A percentile compares a stretch with the other conserved stretches of the same genome.
phyloP scores from a whole-genome alignment of 306 rosid species.

The Vigna nakashimae region DNA sequence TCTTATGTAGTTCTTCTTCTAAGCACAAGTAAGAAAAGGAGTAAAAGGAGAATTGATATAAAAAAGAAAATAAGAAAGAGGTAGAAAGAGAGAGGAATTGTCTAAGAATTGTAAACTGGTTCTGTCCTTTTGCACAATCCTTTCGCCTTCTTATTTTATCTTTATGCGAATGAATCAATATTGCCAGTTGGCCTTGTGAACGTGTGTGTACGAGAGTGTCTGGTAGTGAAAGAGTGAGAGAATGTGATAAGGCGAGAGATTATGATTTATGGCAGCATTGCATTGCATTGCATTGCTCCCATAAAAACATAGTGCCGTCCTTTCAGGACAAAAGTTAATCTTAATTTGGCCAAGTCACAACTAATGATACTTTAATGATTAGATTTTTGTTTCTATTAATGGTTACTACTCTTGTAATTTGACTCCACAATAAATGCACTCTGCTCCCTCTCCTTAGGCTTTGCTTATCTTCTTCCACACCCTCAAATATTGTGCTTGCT shows the following conservation, averaged over 20 bases:
- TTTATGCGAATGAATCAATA: constrained; percentile 61
- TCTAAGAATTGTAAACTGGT: constrained; percentile 61
- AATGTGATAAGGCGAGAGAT: constrained; percentile 40
- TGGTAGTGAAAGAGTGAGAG: constrained; percentile 40
- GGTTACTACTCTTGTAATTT: constrained; percentile 35
- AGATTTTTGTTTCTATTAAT: constrained; percentile 40
- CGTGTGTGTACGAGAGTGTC: constrained; percentile 49
- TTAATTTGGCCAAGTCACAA: constrained; percentile 39
- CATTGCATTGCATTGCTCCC: constrained; percentile 39
- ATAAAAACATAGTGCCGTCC: constrained; percentile 49
- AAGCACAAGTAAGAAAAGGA: constrained; percentile 37
- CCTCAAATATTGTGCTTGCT: constrained; percentile 12
- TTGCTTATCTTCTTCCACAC: constrained; percentile 23
- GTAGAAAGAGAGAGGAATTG: constrained; percentile 38
- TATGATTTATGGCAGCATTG: constrained; percentile 36
- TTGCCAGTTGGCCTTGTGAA: constrained; percentile 82
- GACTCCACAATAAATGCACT: constrained; percentile 40
- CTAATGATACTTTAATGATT: constrained; percentile 51
- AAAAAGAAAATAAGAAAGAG: background rate
- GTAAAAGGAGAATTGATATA: constrained; percentile 13
- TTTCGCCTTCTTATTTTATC: constrained; percentile 63
- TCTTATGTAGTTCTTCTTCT: constrained; percentile 35
- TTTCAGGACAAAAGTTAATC: constrained; percentile 49
- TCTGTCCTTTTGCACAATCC: constrained; percentile 65
- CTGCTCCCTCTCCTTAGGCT: constrained; percentile 43